These are phyloP conservation scores for Plasmodium sp. DNA, from an alignment of 169 alveolate species.

Conservation along the genomic window DNA sequence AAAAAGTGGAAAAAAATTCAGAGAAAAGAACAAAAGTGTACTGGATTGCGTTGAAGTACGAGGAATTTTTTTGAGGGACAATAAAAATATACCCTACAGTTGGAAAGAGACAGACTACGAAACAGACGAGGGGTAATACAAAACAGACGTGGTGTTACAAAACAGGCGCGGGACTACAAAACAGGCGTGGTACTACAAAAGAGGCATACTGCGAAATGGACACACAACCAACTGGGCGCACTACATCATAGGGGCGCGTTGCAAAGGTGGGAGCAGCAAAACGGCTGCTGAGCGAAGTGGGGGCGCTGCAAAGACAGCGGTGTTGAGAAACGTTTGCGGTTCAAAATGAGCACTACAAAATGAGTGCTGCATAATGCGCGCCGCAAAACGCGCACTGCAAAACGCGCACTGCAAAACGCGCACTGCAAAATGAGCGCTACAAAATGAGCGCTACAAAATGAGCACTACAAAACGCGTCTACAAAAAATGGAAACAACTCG, in stretches of 20 bases:
- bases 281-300: background rate
- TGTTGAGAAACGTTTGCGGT: background rate
- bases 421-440: too few species aligned
- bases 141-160: background rate
- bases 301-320: background rate
- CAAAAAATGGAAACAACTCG: background rate
- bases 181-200: background rate
- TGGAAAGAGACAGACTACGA: background rate
- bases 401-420: too few species aligned
- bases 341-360: background rate
- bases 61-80: background rate
- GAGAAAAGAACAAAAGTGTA: background rate
- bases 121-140: background rate
- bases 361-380: background rate
- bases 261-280: background rate
- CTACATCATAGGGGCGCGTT: background rate
- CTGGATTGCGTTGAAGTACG: background rate
- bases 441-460: too few species aligned
- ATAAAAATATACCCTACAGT: background rate
- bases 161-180: background rate
- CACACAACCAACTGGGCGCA: background rate
- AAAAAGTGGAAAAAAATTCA: background rate
- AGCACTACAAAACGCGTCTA: too few species aligned
- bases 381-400: background rate
- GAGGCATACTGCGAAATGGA: background rate